A percentile compares a stretch with the other conserved stretches of the same genome.
Evolutionary conservation across 345 rosid genomes (phyloP).

Genomic region (Tarenaya hassleriana): DNA sequence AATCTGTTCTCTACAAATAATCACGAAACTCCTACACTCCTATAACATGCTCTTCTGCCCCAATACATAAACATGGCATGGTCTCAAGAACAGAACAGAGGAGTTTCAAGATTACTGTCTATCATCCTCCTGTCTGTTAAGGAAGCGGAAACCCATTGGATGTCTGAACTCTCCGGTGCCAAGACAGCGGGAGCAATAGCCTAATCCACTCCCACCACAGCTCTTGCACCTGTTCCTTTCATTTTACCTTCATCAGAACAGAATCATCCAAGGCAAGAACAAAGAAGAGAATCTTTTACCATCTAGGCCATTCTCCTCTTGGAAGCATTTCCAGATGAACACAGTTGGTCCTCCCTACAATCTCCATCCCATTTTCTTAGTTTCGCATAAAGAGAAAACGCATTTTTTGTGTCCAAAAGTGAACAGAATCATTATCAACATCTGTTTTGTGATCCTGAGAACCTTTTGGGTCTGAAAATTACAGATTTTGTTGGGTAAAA

Average conservation of each 20-base stretch:
- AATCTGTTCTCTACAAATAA: conserved; percentile 29
- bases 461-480: neutral
- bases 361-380: too few species aligned
- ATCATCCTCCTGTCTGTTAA: conserved; percentile 27
- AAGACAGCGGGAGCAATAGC: conserved; percentile 61
- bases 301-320: conserved; percentile 77
- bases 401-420: neutral
- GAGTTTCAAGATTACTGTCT: too few species aligned
- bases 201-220: conserved; percentile 82
- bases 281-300: conserved; percentile 35
- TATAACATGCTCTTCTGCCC: too few species aligned
- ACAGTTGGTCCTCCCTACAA: conserved; percentile 56
- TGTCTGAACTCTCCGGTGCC: conserved; percentile 65
- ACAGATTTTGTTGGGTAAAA: neutral
- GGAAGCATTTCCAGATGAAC: conserved; percentile 60
- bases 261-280: neutral
- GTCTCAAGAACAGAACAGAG: too few species aligned
- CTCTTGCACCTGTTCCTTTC: conserved; percentile 48
- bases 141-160: conserved; percentile 59
- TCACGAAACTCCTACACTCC: conserved; percentile 20
- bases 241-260: neutral
- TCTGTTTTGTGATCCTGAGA: too few species aligned
- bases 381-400: too few species aligned
- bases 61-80: too few species aligned
- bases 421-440: too few species aligned